Evolutionary conservation across 345 rosid genomes (phyloP), one percentile per base, ranked within the genome.

Genomic region (Moringa oleifera): DNA sequence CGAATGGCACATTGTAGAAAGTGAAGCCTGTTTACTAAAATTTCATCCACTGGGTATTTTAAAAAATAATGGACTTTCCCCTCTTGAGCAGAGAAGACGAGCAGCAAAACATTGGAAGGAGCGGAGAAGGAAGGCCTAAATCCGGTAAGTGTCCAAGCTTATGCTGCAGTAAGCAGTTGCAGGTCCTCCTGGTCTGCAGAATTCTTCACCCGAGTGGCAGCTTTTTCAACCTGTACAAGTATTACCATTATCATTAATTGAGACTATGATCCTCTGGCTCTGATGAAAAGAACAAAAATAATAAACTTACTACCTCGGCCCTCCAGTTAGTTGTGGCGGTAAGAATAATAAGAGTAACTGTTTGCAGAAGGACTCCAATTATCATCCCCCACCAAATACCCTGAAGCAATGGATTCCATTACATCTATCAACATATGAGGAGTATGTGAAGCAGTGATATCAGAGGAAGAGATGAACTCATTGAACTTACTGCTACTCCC

Each of bases 351-450:
- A 88, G 71, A 57, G 92, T 76, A 23, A 58, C 3, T 19, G 96
- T 90, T 57, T 90, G 96, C 33, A 85, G 80, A 49, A 81, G 41
- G 49, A 86, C 89, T 61, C 98, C 96, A 36, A 74, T 54, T 24
- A 90, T 76, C 87, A 94, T 79, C n/a, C 97, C 99, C 97, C 88
- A 93, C 98, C 97, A 93, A 25, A 93, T 86, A 15, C 98, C 98
- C 96, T 92, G 75, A 64, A 62, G 23, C 55, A 64, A 33, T 33
- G 5, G 11, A 57, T 9, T 22, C 52, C 41, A 33, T n/a, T 20
- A 55, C 60, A 36, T 8, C 25, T 0, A 18, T 0, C 21, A 33
- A 57, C 20, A 60, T 41, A 21, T 5, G 23, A 53, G 41, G 23
- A 7, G 45, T 0, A 31, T 5, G 46, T 24, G 7, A 54, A 18